Base-by-base conservation (phyloP, 192 early-diverging fungal species). In the Neocallimastix lanati region DNA sequence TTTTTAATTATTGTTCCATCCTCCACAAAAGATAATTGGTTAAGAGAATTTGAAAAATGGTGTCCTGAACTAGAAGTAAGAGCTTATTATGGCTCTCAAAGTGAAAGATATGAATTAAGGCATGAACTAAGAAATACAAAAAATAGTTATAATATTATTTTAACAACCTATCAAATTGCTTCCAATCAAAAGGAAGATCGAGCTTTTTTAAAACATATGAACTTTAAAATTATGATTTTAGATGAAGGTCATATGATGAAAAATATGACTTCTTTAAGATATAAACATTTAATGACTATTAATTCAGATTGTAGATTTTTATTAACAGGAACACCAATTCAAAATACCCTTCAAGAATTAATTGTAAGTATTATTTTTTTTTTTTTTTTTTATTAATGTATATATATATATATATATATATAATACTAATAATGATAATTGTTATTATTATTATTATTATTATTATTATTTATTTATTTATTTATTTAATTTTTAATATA, bases 331-430 rank as follows among this genome's bases (percentile, higher is more conserved):
- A 98, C 96, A 16, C 92, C 92, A 11, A 79, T 89, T 30, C 94
- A 98, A 81, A 96, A 96, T 83, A 96, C 95, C 79, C 83, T 96
- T 36, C 92, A 94, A 82, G 96, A 97, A 82, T 88, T 97, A 4
- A 82, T 95, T 21, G 90, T 67, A 67, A 27, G 50, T 67, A 4
- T 4, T 13, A 21, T 21, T 21, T 2, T 50, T 21, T 50, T 38
- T 38, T 38, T n/a, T 38, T n/a, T n/a, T n/a, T n/a, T n/a, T n/a
- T n/a, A n/a, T n/a, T n/a, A n/a, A n/a, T n/a, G n/a, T n/a, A n/a
- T n/a, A n/a, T n/a, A n/a, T n/a, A n/a, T n/a, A n/a, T n/a, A n/a
- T n/a, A n/a, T n/a, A n/a, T n/a, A n/a, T n/a, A n/a, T n/a, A n/a
- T n/a, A n/a, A n/a, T n/a, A n/a, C n/a, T n/a, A n/a, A n/a, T n/a